Evolutionary conservation across 768 basidiomycete species (phyloP).

Genomic region (Gymnopilus dilepis): DNA sequence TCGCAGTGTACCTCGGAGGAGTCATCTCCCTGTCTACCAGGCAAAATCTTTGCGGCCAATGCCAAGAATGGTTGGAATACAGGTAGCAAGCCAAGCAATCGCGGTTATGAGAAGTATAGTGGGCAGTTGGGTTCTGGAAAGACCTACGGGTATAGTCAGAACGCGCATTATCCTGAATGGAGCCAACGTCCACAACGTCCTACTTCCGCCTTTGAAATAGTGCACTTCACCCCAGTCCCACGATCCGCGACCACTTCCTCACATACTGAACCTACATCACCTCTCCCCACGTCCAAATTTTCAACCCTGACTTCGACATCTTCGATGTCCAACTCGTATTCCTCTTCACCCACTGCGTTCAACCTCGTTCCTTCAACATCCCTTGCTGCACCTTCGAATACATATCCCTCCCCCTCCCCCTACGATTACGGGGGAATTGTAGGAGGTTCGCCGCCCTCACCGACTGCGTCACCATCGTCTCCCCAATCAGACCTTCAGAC

Average conservation of each 20-base stretch:
- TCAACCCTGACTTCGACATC: background rate
- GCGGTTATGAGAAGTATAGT: background rate
- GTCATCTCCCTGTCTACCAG: background rate
- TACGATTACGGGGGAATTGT: background rate
- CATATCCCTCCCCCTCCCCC: background rate
- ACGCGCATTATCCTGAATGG: background rate
- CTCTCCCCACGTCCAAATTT: background rate
- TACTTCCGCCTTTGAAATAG: constrained; percentile 1
- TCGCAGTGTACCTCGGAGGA: background rate
- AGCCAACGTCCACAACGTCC: background rate
- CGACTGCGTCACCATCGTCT: background rate
- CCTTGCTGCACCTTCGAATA: background rate
- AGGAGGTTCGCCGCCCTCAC: background rate
- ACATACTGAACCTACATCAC: background rate
- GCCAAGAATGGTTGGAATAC: background rate
- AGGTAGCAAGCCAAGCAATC: background rate
- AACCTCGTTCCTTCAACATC: background rate
- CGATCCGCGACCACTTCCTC: background rate
- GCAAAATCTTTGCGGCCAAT: background rate
- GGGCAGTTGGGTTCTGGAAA: background rate
- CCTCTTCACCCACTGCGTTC: background rate
- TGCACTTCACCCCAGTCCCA: background rate
- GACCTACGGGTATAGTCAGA: background rate
- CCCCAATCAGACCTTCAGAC: background rate
- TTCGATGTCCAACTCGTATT: background rate